Conservation (phyloP, 805 yeast species). For the Naumovozyma castellii region DNA sequence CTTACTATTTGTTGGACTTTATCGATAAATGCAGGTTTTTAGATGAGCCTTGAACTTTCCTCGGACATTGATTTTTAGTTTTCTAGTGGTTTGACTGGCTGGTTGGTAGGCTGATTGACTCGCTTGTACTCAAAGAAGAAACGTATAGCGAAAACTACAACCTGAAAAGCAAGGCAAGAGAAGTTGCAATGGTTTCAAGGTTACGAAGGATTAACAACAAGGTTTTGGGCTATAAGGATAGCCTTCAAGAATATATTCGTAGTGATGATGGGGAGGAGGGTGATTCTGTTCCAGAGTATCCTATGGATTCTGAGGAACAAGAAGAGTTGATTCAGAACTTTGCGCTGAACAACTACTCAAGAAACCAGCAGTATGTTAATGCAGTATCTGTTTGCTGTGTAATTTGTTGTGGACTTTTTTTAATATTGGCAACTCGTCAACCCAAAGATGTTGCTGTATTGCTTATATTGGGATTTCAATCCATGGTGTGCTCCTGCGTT, state of each 20-base stretch:
- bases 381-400: slow-evolving; percentile 14
- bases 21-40: no score
- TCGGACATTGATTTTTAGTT: no score
- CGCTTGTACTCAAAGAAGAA: no score
- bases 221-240: slow-evolving; percentile 6
- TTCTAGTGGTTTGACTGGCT: no score
- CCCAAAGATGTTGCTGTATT: slow-evolving; percentile 4
- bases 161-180: background rate
- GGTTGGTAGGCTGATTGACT: no score
- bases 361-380: slow-evolving; percentile 15
- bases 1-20: no score
- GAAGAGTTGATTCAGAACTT: slow-evolving; percentile 23
- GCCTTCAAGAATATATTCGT: slow-evolving; percentile 5
- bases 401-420: slow-evolving; percentile 18
- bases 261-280: slow-evolving; percentile 5
- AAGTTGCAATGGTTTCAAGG: slow-evolving; percentile 16
- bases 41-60: no score
- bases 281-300: slow-evolving; percentile 6
- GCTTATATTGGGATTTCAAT: slow-evolving; percentile 14
- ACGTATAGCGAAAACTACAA: no score
- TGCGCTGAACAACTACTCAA: slow-evolving; percentile 14
- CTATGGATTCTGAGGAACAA: slow-evolving; percentile 28
- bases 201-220: slow-evolving; percentile 14
- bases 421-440: slow-evolving; percentile 14
- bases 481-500: slow-evolving; percentile 21